Conservation (phyloP, 176 grass and related monocot species). For the Lolium multiflorum region DNA sequence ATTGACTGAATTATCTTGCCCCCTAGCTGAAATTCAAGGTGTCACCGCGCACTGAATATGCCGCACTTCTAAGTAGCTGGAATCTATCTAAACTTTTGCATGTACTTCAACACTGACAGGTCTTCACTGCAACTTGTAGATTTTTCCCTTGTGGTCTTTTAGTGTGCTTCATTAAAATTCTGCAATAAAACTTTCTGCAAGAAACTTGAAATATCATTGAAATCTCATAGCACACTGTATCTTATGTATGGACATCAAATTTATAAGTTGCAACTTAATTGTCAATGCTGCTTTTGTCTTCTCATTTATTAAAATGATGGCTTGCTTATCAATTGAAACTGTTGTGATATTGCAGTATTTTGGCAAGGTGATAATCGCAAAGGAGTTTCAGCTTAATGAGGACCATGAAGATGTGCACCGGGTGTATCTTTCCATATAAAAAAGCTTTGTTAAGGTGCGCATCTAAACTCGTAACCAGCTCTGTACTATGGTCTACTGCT, state of each 20-base stretch:
- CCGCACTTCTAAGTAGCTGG: too few species aligned
- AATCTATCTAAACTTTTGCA: too few species aligned
- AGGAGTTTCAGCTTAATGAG: constrained; percentile 80
- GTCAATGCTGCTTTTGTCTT: background rate
- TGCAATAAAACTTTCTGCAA: too few species aligned
- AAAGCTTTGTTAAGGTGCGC: constrained; percentile 91
- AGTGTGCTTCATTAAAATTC: too few species aligned
- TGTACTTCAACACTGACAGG: too few species aligned
- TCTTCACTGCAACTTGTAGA: too few species aligned
- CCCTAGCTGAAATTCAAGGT: too few species aligned
- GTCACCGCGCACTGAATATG: too few species aligned
- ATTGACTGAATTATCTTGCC: too few species aligned
- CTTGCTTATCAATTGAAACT: constrained; percentile 21
- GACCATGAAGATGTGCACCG: constrained; percentile 80
- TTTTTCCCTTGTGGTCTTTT: too few species aligned
- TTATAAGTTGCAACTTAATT: background rate
- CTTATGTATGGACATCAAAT: constrained; percentile 6
- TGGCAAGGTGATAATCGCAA: constrained; percentile 96
- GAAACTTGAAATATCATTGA: background rate
- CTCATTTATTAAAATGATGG: background rate
- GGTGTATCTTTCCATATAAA: constrained; percentile 90
- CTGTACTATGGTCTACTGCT: too few species aligned
- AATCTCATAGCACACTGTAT: background rate
- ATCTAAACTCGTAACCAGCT: constrained; percentile 10
- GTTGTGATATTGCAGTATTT: constrained; percentile 64